Conservation (phyloP, 257 asterid genomes). For the Plantago ovata region DNA sequence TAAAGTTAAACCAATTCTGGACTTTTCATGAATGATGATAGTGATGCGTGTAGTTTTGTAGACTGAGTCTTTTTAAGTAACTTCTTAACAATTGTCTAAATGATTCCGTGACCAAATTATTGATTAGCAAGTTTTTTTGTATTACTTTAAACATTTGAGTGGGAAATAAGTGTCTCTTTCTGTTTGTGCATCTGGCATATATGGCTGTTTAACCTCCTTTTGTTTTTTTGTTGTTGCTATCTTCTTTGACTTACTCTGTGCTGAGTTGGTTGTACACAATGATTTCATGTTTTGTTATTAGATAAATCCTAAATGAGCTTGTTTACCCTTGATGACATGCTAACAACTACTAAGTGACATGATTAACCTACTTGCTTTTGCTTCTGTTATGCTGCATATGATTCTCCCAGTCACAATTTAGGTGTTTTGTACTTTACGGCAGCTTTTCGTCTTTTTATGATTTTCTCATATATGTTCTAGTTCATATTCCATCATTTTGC, state of each 20-base stretch:
- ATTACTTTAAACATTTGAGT: neutral
- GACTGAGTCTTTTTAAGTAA: no score
- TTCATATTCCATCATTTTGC: neutral
- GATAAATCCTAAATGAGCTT: neutral
- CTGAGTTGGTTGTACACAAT: slow-evolving; percentile 1
- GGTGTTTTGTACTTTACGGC: neutral
- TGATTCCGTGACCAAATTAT: slow-evolving; percentile 3
- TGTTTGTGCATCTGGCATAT: no score
- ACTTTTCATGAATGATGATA: neutral
- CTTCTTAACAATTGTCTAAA: neutral
- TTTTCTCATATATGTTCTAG: neutral
- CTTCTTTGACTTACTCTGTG: neutral
- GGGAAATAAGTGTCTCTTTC: neutral
- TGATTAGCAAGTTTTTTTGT: neutral
- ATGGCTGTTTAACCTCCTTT: neutral
- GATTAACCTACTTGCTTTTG: neutral
- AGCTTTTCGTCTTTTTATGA: neutral
- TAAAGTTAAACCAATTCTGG: neutral
- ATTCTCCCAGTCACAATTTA: slow-evolving; percentile 4
- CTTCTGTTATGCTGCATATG: slow-evolving; percentile 7
- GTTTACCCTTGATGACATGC: slow-evolving; percentile 8
- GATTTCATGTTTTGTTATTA: neutral
- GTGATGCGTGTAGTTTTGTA: slow-evolving; percentile 7
- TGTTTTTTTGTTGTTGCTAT: neutral
- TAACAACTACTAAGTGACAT: neutral